Evolutionary conservation across 169 alveolate species (phyloP), one percentile per base, ranked within the genome.

Genomic region (Neospora caninum): DNA sequence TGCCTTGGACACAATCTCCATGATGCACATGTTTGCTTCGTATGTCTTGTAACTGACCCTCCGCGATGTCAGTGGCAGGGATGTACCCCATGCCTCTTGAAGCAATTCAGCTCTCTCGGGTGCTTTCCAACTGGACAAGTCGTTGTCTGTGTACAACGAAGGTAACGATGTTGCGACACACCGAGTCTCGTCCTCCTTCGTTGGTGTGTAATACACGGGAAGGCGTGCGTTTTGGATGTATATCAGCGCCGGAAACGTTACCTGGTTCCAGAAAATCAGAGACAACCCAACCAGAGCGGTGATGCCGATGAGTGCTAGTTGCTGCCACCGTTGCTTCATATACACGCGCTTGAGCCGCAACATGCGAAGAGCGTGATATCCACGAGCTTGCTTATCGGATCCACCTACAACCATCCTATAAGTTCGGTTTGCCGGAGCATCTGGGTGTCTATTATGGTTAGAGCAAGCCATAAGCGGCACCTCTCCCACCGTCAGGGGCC

Each of bases 401-500:
- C 80, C 43, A 0, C 91, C 84, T 29, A 91, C 86, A 49, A 82
- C 38, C 94, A 91, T 91, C 67, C 83, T 45, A 41, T 91, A 91
- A 25, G 89, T 91, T 9, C 82, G 6, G 10, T 34, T 54, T 67
- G 86, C 41, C 1, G 91, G 84, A 4, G 94, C 94, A 53, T 80
- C 91, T 0, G 91, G 70, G 38, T 49, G 94, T 38, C 80, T 91
- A 69, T 91, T 91, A 73, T 91, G 94, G 42, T 42, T 42, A 41
- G 49, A 45, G 58, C 83, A n/a, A 0, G 94, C 94, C 94, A 91
- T 91, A 9, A 91, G 84, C 29, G 94, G 94, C 0, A 91, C 91
- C 49, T 91, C 94, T 6, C 94, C 94, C 13, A 91, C 91, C 29
- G 91, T 91, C 43, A 91, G 64, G n/a, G 91, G 83, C 69, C 94